These are phyloP conservation scores for Gonapodya sp. DNA, from an alignment of 192 early-diverging fungal genomes.

Conservation along the genomic window DNA sequence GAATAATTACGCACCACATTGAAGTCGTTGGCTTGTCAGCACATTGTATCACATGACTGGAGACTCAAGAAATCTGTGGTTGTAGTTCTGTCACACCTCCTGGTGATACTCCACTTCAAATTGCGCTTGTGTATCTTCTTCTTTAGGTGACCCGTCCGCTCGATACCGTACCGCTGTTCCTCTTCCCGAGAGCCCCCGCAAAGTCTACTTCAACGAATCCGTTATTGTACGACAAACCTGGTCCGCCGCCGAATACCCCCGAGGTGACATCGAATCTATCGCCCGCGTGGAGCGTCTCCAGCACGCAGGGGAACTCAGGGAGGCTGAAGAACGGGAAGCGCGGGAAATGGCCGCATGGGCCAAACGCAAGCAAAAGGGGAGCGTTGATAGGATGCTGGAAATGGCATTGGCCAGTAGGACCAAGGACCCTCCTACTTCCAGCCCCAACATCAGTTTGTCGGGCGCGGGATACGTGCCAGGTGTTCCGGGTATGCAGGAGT, in stretches of 20 bases:
- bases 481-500: neutral
- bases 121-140: neutral
- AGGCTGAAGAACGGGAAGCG: neutral
- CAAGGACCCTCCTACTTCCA: neutral
- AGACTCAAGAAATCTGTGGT: neutral
- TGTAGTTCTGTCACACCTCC: neutral
- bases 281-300: neutral
- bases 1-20: neutral
- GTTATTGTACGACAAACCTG: neutral
- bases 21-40: neutral
- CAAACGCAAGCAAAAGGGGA: neutral
- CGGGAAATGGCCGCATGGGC: neutral
- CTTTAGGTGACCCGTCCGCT: neutral
- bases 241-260: neutral
- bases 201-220: neutral
- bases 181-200: neutral
- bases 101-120: neutral
- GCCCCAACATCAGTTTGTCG: neutral
- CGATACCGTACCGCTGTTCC: neutral
- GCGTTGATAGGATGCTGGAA: neutral
- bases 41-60: neutral
- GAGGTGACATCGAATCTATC: neutral
- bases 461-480: neutral
- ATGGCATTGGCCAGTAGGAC: neutral
- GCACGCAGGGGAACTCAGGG: too few relatives aligned